These are phyloP conservation scores for Phytophthora pseudosyringae DNA, from an alignment of 352 stramenopile species.

Conservation along the genomic window DNA sequence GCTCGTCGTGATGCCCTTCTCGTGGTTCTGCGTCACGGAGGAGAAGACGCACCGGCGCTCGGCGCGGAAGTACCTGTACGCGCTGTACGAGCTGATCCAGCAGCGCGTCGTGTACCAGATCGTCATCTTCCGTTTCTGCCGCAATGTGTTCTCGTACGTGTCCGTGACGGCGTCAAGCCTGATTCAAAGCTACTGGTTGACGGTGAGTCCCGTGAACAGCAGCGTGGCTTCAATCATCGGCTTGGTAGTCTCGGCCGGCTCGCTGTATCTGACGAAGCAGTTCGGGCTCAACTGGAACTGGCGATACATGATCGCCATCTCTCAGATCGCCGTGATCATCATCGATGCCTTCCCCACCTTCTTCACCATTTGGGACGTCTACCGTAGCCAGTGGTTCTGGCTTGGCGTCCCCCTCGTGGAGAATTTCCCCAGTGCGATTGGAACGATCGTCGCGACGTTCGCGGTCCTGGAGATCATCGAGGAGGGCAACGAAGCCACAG, in stretches of 20 bases:
- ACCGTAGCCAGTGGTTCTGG: constrained; percentile 36
- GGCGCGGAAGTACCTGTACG: constrained; percentile 25
- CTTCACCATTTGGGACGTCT: constrained; percentile 39
- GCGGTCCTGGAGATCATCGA: constrained; percentile 45
- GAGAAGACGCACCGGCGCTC: constrained; percentile 27
- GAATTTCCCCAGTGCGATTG: constrained; percentile 34
- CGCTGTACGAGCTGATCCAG: constrained; percentile 38
- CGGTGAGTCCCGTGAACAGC: constrained; percentile 34
- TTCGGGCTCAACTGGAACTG: constrained; percentile 44
- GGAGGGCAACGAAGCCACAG: constrained; percentile 42
- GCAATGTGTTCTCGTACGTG: constrained; percentile 35
- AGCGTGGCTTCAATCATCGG: constrained; percentile 34
- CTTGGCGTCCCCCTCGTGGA: constrained; percentile 20
- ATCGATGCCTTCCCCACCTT: constrained; percentile 40
- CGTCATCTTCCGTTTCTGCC: constrained; percentile 40
- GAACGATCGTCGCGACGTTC: constrained; percentile 38
- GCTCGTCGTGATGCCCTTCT: constrained; percentile 32
- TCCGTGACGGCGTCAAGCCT: constrained; percentile 24
- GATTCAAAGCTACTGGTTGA: constrained; percentile 36
- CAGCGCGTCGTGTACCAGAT: constrained; percentile 40
- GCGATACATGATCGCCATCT: constrained; percentile 35
- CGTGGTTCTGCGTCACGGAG: constrained; percentile 41
- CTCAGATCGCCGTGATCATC: constrained; percentile 34
- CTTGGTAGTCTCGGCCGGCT: constrained; percentile 15
- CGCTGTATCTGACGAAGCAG: constrained; percentile 29